Base-by-base conservation (phyloP, 495 filamentous ascomycete genomes). In the Tuber microsphaerosporum region DNA sequence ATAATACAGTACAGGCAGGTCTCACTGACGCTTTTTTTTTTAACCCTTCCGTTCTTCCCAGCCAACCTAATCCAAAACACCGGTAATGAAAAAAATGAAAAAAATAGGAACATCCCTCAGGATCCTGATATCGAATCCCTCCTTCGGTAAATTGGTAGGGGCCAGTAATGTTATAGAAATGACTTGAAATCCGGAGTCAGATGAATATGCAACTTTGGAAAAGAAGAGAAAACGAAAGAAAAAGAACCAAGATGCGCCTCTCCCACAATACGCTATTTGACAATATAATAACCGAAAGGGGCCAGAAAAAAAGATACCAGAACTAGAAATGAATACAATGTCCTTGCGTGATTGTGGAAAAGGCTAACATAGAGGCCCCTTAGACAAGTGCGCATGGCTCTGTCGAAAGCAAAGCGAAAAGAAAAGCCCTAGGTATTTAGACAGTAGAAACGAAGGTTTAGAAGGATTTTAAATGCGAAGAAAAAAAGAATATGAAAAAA, bases 361-460 rank as follows among this genome's bases (percentile, higher is more conserved):
- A 31, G 26, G 26, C 56, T 31, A 31, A 31, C 12, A 65, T 31
- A 31, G 56, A 31, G 56, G 56, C 56, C n/a, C 26, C n/a, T 65
- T 31, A 3, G 56, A 31, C 26, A 65, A 31, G 26, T 31, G 56
- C n/a, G 26, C 56, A 31, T 2, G 56, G 56, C 56, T n/a, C 12
- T 73, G 26, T 69, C 19, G 43, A 46, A 69, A 73, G 19, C 43
- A 65, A 73, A n/a, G 48, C n/a, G 34, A 73, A 73, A 73, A 73
- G 42, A 74, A 71, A 74, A 39, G 19, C 80, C 80, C 80, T 81
- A 81, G 81, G 74, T 81, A 81, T 81, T 72, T 81, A 81, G 75
- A 79, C 77, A 79, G 43, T 71, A 61, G 79, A 81, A 81, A 81
- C 65, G 73, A 79, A 79, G 74, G 70, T 75, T 78, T 26, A 42